Percentiles rank a stretch among this genome's conserved stretches.
These are phyloP conservation scores for Xylaria palmicola DNA, from an alignment of 495 filamentous ascomycete genomes.

Conservation along the genomic window DNA sequence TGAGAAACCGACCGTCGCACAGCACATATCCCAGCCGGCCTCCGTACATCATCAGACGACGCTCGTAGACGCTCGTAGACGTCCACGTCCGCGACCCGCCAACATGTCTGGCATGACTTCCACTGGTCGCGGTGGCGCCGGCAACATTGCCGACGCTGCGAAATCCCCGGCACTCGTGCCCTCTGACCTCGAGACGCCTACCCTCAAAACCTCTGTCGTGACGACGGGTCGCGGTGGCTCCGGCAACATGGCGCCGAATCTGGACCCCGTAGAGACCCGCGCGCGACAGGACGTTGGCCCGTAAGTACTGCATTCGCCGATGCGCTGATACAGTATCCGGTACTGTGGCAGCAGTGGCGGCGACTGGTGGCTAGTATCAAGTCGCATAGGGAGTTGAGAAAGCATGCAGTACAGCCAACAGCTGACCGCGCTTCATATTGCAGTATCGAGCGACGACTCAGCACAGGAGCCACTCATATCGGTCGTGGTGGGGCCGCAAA, in stretches of 20 bases:
- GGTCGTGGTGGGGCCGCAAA: slow-evolving; percentile 59
- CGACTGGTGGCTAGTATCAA: neutral
- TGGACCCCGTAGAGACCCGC: slow-evolving; percentile 68
- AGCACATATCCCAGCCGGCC: neutral
- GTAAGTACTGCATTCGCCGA: slow-evolving; percentile 31
- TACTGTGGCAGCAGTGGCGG: neutral
- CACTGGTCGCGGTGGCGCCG: slow-evolving; percentile 58
- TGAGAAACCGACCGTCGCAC: neutral
- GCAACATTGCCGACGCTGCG: slow-evolving; percentile 69
- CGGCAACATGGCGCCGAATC: slow-evolving; percentile 72
- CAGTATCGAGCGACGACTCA: slow-evolving; percentile 40
- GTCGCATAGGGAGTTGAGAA: neutral
- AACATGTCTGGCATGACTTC: slow-evolving; percentile 32
- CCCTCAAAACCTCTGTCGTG: slow-evolving; percentile 75
- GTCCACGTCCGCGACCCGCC: neutral
- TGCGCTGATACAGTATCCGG: neutral
- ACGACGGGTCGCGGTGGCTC: slow-evolving; percentile 69
- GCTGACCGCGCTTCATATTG: neutral
- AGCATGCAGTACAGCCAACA: neutral
- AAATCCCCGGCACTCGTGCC: slow-evolving; percentile 47
- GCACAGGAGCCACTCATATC: slow-evolving; percentile 42
- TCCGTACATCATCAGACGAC: too few relatives aligned
- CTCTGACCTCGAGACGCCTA: slow-evolving; percentile 73
- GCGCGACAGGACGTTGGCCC: slow-evolving; percentile 77
- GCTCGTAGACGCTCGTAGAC: neutral